phyloP scores from a whole-genome alignment of 2,329 filamentous ascomycete genomes.

The Fusarium kyushuense region DNA sequence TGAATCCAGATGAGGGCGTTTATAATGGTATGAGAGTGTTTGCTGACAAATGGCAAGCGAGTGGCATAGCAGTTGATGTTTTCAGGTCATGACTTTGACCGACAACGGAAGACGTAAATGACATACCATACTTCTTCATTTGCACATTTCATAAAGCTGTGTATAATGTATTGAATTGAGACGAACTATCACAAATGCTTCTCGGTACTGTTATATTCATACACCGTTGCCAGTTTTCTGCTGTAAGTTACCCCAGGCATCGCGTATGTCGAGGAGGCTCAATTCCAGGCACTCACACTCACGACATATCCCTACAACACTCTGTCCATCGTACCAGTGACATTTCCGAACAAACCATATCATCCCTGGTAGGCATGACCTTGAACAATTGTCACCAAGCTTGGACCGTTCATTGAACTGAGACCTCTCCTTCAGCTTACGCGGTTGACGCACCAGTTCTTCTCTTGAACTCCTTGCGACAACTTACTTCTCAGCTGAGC shows the following conservation, averaged over 20 bases:
- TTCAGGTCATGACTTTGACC: background rate
- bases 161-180: too few species aligned
- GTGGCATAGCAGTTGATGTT: background rate
- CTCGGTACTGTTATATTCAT: background rate
- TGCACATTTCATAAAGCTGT: background rate
- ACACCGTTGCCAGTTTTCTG: background rate
- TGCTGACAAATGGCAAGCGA: background rate
- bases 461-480: background rate
- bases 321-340: background rate
- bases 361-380: too few species aligned
- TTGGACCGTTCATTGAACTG: background rate
- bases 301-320: background rate
- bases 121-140: background rate
- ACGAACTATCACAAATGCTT: background rate
- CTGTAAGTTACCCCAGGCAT: background rate
- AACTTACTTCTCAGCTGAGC: constrained; percentile 1
- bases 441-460: background rate
- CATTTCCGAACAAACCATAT: background rate
- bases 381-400: background rate
- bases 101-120: background rate
- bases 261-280: background rate
- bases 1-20: too few species aligned
- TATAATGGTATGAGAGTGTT: too few species aligned
- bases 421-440: background rate
- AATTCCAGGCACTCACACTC: background rate